A percentile compares a stretch with the other conserved stretches of the same genome.
phyloP scores from a whole-genome alignment of 805 yeast genomes.

The Kodamaea leandrae region DNA sequence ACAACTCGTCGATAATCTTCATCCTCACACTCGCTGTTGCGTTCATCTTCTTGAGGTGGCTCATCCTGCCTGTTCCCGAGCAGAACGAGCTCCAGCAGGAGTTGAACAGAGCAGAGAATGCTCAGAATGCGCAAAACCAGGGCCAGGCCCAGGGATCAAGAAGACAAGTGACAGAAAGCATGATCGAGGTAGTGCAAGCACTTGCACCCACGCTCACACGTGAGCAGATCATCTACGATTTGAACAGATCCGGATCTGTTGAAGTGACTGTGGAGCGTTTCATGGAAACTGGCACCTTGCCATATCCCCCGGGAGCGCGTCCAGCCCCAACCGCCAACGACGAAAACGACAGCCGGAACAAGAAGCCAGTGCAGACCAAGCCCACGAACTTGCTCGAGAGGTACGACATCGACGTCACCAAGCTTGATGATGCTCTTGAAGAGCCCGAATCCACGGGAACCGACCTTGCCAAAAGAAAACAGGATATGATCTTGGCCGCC shows the following conservation, averaged over 20 bases:
- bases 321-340: conserved; percentile 4
- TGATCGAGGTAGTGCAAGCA: conserved; percentile 84
- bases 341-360: conserved; percentile 10
- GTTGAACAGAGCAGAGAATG: conserved; percentile 8
- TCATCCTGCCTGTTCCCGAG: conserved; percentile 57
- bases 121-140: conserved; percentile 6
- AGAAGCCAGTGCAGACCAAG: conserved; percentile 13
- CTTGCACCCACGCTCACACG: conserved; percentile 71
- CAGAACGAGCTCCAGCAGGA: conserved; percentile 18
- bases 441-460: conserved; percentile 9
- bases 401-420: conserved; percentile 36
- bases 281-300: conserved; percentile 58
- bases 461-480: conserved; percentile 24
- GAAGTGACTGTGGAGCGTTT: conserved; percentile 75
- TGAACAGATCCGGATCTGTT: conserved; percentile 75
- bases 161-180: conserved; percentile 58
- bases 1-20: conserved; percentile 52
- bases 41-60: conserved; percentile 63
- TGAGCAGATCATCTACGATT: conserved; percentile 70
- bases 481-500: conserved; percentile 43
- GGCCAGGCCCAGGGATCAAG: conserved; percentile 20
- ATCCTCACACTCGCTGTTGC: conserved; percentile 49
- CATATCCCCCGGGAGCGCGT: conserved; percentile 47
- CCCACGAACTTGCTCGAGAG: conserved; percentile 33
- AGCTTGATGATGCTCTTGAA: conserved; percentile 13